phyloP scores from a whole-genome alignment of 129 eudicot genomes.

The Erigeron canadensis region DNA sequence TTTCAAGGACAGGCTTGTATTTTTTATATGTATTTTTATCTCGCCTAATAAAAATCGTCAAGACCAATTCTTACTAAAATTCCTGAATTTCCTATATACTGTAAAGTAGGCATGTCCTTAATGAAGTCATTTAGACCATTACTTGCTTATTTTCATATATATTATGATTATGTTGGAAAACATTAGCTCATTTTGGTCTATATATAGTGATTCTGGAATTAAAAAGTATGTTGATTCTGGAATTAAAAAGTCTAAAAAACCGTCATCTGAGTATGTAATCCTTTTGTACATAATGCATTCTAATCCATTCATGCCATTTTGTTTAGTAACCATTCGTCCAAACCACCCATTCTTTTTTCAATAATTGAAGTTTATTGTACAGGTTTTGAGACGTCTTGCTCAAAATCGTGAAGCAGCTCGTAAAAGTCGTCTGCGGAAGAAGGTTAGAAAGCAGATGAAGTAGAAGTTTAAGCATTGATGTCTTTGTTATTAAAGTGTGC shows the following conservation, averaged over 20 bases:
- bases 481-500: background rate
- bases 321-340: background rate
- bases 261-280: background rate
- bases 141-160: background rate
- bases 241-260: background rate
- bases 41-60: background rate
- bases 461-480: background rate
- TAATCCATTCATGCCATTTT: background rate
- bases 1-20: background rate
- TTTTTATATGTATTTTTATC: background rate
- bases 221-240: background rate
- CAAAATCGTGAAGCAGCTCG: slow-evolving; percentile 99
- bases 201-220: background rate
- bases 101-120: background rate
- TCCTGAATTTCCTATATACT: background rate
- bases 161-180: slow-evolving; percentile 5
- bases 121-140: too few relatives aligned
- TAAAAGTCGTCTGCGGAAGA: slow-evolving; percentile 93
- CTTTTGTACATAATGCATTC: background rate
- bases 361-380: slow-evolving; percentile 18
- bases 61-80: background rate
- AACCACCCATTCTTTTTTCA: background rate
- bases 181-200: background rate
- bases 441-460: slow-evolving; percentile 46
- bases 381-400: slow-evolving; percentile 85